Evolutionary conservation across 1,284 basidiomycete genomes (phyloP), one percentile per base, ranked within the genome.

Genomic region (Pterula multifida): DNA sequence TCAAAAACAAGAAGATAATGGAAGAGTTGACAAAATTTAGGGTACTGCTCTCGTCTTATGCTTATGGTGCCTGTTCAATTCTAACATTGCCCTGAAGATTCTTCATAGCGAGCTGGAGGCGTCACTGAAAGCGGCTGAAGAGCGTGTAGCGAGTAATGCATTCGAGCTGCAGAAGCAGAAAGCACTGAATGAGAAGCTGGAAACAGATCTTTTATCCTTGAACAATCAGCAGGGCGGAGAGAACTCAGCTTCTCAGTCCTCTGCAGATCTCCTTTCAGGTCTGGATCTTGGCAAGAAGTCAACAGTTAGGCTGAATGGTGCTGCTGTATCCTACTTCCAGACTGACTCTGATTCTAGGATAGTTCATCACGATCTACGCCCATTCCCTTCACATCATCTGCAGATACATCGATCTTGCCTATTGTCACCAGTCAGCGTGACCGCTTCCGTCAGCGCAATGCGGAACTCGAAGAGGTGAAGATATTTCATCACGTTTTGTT

Each of bases 381-480:
- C 0, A 79, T 86, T 61, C 79, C 79, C 1, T 88, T 86, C 56
- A 72, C 77, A 0, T 69, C 83, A 0, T 79, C 84, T 3, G 83
- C 86, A 3, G 92, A 96, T 59, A 89, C 85, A 0, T 93, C 90
- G 0, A 96, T 96, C 57, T 66, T 97, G 13, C 92, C 92, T 0
- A 98, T 98, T 56, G 94, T 98, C 35, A 98, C 95, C 0, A 89
- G 87, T 56, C 96, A 99, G 64, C 76, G 94, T 52, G 95, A 98
- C 62, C 79, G 94, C 3, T 98, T 98, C 77, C 77, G 94, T 48
- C 88, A 92, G 62, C 79, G 95, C 15, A 98, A 98, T 61, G 87
- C 90, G 17, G 95, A 98, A 63, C 77, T 98, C 9, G 95, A 99
- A 68, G 93, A 98, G 69, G 89, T 86, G 48, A 32, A 69, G 56